Base-by-base conservation (phyloP, 257 asterid genomes). In the Coffea eugenioides region DNA sequence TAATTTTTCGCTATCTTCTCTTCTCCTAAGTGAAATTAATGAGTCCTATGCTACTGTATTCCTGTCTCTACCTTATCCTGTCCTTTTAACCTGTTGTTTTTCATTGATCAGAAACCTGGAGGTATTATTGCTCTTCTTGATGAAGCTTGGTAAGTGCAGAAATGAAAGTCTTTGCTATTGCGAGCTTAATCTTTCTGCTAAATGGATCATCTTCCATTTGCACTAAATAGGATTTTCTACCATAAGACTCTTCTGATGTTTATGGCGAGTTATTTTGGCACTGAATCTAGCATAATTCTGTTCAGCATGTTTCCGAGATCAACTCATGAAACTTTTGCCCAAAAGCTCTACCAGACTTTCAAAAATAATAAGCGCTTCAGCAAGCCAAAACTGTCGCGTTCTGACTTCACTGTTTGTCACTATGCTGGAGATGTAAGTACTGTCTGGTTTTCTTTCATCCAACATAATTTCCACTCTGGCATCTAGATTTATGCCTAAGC, bases 111-210 rank as follows among this genome's bases (percentile, higher is more conserved):
- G 99, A 96, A 96, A 89, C 98, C 98, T 46, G 99, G 99, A 46
- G 99, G 99, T 83, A 92, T 96, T 54, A 92, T 96, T 45, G 98
- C 99, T 65, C 99, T 96, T 83, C 97, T 96, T 65, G 99, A 96
- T 88, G 98, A 96, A 91, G 98, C 99, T 79, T 96, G 99, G 99
- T 94, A 84, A 87, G 92, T 83, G 54, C 71, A 75, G 31, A 52
- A 64, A 25, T 25, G 69, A 64, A 64, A 64, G 9, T 25, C 16
- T 64, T 25, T 64, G 69, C 15, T 4, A 25, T 64, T 64, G 69
- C 25, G 11, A 25, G 69, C 69, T 64, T 25, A n/a, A 25, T 64
- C 36, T 9, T 25, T 64, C 34, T 64, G 69, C 69, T 64, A 64
- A 64, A 20, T 25, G 69, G 39, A 25, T 25, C 39, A 25, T 64